Conservation (phyloP, 83 land plant species). For the Picea engelmannii region DNA sequence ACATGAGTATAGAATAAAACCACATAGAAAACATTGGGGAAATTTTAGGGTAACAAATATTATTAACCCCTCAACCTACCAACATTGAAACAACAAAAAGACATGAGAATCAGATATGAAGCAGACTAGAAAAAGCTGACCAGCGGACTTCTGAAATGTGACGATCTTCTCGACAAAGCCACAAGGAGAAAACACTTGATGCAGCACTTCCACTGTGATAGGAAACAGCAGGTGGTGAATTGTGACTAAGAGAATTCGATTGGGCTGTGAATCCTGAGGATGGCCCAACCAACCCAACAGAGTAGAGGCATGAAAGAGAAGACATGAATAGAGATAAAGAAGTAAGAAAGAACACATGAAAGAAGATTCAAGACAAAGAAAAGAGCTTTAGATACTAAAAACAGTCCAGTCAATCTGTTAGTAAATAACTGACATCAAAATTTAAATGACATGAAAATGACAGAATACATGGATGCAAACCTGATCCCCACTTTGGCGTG, state of each 20-base stretch:
- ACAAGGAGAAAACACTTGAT: constrained; percentile 98
- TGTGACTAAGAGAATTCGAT: constrained; percentile 96
- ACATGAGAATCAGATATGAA: neutral
- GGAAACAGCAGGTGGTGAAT: constrained; percentile 99
- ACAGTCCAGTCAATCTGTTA: constrained; percentile 11
- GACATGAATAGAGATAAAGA: constrained; percentile 41
- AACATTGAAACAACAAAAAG: neutral
- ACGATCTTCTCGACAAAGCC: constrained; percentile 99
- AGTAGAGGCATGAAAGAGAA: constrained; percentile 46
- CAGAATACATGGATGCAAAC: constrained; percentile 29
- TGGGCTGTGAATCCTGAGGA: constrained; percentile 89
- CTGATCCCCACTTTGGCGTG: constrained; percentile 70
- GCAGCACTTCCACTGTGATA: constrained; percentile 99
- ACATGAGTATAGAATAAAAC: neutral
- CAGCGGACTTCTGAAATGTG: constrained; percentile 99
- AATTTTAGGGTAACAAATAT: neutral
- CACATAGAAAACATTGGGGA: neutral
- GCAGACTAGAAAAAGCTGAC: constrained; percentile 76
- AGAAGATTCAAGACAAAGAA: constrained; percentile 20
- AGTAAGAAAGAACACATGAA: constrained; percentile 38
- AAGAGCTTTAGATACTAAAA: neutral
- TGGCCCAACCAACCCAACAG: constrained; percentile 56
- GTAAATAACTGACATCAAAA: constrained; percentile 5
- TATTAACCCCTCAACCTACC: neutral
- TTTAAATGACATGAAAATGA: neutral